Conservation (phyloP, 1,284 basidiomycete genomes). For the Paramarasmius palmivorus region DNA sequence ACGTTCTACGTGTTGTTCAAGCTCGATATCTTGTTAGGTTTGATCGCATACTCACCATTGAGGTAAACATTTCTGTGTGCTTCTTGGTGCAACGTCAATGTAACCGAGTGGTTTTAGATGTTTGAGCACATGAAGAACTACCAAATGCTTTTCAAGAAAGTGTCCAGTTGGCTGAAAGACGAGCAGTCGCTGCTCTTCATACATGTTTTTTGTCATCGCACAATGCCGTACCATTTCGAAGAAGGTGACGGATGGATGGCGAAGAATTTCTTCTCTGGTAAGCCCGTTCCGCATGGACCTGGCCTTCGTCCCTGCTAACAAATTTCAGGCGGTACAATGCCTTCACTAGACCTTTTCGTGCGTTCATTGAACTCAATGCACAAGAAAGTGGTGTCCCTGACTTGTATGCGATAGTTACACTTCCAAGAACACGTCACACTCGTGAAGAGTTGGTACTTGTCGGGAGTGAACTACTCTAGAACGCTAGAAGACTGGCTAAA, state of each 20-base stretch:
- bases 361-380: slow-evolving; percentile 12
- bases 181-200: slow-evolving; percentile 63
- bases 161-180: slow-evolving; percentile 69
- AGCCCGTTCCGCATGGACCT: not conserved
- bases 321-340: slow-evolving; percentile 58
- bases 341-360: slow-evolving; percentile 69
- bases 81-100: no score
- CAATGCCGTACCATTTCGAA: slow-evolving; percentile 74
- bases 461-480: slow-evolving; percentile 67
- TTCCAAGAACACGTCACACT: slow-evolving; percentile 70
- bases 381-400: not conserved
- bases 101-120: no score
- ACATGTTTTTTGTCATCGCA: slow-evolving; percentile 76
- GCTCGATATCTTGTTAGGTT: slow-evolving; percentile 43
- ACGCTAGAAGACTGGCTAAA: slow-evolving; percentile 74
- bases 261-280: slow-evolving; percentile 75
- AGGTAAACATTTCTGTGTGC: slow-evolving; percentile 34
- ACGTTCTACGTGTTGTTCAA: slow-evolving; percentile 2
- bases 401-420: slow-evolving; percentile 44
- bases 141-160: slow-evolving; percentile 61
- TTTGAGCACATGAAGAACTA: slow-evolving; percentile 87
- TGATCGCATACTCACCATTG: slow-evolving; percentile 75
- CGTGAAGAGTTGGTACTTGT: slow-evolving; percentile 62
- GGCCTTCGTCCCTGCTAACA: slow-evolving; percentile 12
- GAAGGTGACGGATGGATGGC: slow-evolving; percentile 79